A percentile compares a stretch with the other conserved stretches of the same genome.
Evolutionary conservation across 805 yeast genomes (phyloP).

Genomic region (Starmerella bombi): DNA sequence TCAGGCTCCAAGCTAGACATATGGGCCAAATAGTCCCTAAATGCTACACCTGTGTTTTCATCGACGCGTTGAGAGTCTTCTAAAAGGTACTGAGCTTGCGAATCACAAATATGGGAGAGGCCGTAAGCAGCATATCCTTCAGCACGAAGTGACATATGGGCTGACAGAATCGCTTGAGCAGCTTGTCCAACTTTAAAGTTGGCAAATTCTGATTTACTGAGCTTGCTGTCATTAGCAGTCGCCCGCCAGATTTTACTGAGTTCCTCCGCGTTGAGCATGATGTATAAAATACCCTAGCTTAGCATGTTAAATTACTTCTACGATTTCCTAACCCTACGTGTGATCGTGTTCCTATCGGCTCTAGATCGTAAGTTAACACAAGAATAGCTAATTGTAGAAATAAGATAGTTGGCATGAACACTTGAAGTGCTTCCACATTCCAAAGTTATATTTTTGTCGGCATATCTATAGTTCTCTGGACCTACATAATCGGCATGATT

Average conservation of each 20-base stretch:
- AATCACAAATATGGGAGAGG: conserved; percentile 13
- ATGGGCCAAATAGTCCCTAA: conserved; percentile 8
- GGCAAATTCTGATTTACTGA: conserved; percentile 5
- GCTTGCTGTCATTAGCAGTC: conserved; percentile 2
- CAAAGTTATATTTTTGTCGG: too few species aligned
- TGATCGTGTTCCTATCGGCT: too few species aligned
- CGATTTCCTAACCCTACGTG: too few species aligned
- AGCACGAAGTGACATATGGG: conserved; percentile 12
- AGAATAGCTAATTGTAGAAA: too few species aligned
- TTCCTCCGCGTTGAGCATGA: neutral
- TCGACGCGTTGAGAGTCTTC: conserved; percentile 12
- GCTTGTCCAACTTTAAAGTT: conserved; percentile 2
- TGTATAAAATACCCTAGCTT: too few species aligned
- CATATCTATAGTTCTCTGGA: too few species aligned
- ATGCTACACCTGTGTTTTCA: conserved; percentile 9
- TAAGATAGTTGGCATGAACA: too few species aligned
- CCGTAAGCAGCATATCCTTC: conserved; percentile 19
- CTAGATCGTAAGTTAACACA: too few species aligned
- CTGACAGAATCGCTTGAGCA: conserved; percentile 2
- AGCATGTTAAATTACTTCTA: too few species aligned
- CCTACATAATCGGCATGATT: too few species aligned
- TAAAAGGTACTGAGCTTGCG: conserved; percentile 7
- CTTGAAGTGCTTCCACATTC: too few species aligned
- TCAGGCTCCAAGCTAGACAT: neutral
- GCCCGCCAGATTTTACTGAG: conserved; percentile 11